phyloP scores from a whole-genome alignment of 2,329 filamentous ascomycete genomes.

The Aspergillus thermomutatus region DNA sequence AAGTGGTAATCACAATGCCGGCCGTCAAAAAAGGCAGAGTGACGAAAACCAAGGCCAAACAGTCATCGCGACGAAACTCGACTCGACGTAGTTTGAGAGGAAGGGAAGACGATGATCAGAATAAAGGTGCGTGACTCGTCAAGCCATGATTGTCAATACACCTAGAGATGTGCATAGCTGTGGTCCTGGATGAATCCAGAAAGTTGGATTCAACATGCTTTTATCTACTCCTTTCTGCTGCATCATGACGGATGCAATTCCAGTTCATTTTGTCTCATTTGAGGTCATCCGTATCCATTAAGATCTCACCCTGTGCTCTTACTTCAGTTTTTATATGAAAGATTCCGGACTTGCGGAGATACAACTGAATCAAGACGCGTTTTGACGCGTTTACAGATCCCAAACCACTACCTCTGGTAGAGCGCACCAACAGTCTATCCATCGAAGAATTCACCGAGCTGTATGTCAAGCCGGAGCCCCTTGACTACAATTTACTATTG shows the following conservation, averaged over 20 bases:
- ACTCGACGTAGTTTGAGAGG: background rate
- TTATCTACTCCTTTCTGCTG: background rate
- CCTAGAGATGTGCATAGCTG: background rate
- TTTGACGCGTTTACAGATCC: conserved; percentile 10
- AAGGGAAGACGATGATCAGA: background rate
- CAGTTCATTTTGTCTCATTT: background rate
- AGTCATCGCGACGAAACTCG: conserved; percentile 3
- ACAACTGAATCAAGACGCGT: conserved; percentile 2
- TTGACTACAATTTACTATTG: background rate
- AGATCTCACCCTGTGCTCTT: no score
- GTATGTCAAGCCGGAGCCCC: conserved; percentile 26
- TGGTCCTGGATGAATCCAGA: background rate
- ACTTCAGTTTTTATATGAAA: background rate
- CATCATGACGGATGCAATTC: background rate
- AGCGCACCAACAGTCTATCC: conserved; percentile 41
- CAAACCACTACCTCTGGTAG: conserved; percentile 34
- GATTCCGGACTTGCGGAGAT: background rate
- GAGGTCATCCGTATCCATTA: no score
- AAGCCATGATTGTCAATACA: background rate
- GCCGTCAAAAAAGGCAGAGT: conserved; percentile 21
- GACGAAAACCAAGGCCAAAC: conserved; percentile 17
- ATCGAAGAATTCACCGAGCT: conserved; percentile 36
- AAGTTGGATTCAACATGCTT: background rate
- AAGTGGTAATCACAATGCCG: conserved; percentile 11
- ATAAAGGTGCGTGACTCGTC: conserved; percentile 11